A percentile compares a stretch with the other conserved stretches of the same genome.
Conservation (phyloP, 2,329 filamentous ascomycete genomes). For the Grosmannia penicillata region DNA sequence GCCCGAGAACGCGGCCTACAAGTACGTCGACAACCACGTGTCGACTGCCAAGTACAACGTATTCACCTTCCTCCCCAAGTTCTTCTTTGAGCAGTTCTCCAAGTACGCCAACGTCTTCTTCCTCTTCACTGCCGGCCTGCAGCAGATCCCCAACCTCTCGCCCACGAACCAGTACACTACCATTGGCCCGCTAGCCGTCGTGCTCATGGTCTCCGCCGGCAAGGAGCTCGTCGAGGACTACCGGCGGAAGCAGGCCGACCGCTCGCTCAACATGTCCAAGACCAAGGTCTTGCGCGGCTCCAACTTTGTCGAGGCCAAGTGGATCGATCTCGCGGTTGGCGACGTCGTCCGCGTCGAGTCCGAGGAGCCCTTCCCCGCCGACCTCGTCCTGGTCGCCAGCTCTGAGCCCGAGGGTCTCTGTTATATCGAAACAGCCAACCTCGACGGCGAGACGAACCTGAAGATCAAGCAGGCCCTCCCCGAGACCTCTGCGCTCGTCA, state of each 20-base stretch:
- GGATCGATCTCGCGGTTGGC: slow-evolving; percentile 86
- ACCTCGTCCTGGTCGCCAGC: slow-evolving; percentile 80
- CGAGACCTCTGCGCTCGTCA: slow-evolving; percentile 80
- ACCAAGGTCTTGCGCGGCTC: slow-evolving; percentile 73
- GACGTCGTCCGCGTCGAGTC: slow-evolving; percentile 89
- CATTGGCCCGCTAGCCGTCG: slow-evolving; percentile 81
- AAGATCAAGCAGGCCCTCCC: slow-evolving; percentile 98
- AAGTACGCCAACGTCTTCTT: slow-evolving; percentile 99
- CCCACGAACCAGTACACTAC: slow-evolving; percentile 94
- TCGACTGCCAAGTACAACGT: slow-evolving; percentile 97
- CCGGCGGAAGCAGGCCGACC: slow-evolving; percentile 76
- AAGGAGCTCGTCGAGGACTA: slow-evolving; percentile 94
- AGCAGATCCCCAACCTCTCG: slow-evolving; percentile 90
- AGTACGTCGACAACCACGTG: slow-evolving; percentile 91
- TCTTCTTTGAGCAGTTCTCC: slow-evolving; percentile 94
- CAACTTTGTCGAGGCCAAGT: slow-evolving; percentile 72
- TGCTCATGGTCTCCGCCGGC: slow-evolving; percentile 83
- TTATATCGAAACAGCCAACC: slow-evolving; percentile 96
- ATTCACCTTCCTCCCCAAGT: slow-evolving; percentile 87
- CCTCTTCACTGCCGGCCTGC: slow-evolving; percentile 86
- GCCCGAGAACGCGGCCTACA: slow-evolving; percentile 75
- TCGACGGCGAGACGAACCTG: slow-evolving; percentile 94
- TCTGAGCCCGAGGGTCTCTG: slow-evolving; percentile 95
- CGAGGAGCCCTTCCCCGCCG: slow-evolving; percentile 87
- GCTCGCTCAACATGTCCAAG: slow-evolving; percentile 73